Conservation (phyloP, 768 basidiomycete genomes). For the Leccinum truebloodii region DNA sequence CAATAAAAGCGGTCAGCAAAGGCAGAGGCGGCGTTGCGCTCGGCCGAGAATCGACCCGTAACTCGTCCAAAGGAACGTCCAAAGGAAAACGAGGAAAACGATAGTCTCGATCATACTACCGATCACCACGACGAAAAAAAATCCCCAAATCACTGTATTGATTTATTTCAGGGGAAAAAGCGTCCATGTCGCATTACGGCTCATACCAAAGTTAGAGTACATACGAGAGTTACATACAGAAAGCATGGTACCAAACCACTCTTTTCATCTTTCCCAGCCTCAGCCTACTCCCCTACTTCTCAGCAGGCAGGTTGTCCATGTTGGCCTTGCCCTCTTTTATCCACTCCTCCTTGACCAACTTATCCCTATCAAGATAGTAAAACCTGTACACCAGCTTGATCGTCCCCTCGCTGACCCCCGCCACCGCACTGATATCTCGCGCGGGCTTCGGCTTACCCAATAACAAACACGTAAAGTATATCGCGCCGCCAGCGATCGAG, state of each 20-base stretch:
- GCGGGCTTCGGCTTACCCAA: slow-evolving; percentile 74
- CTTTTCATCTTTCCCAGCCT: neutral
- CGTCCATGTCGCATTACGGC: slow-evolving; percentile 6
- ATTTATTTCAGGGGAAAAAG: neutral
- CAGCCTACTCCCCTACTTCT: slow-evolving; percentile 16
- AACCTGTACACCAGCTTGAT: slow-evolving; percentile 87
- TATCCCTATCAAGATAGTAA: slow-evolving; percentile 72
- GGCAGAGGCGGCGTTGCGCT: slow-evolving; percentile 60
- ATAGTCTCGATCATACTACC: neutral
- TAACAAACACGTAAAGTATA: slow-evolving; percentile 88
- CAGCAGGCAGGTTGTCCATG: slow-evolving; percentile 29
- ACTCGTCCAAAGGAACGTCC: too few species aligned
- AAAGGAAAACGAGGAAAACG: slow-evolving; percentile 30
- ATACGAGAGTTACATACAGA: slow-evolving; percentile 18
- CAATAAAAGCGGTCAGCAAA: slow-evolving; percentile 73
- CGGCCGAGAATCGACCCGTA: too few species aligned
- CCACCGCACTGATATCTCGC: slow-evolving; percentile 86
- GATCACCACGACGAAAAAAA: neutral
- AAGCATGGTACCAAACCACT: slow-evolving; percentile 16
- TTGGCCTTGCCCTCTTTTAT: slow-evolving; percentile 76
- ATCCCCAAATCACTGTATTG: neutral
- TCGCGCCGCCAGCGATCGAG: slow-evolving; percentile 97
- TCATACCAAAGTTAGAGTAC: slow-evolving; percentile 19
- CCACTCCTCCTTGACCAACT: slow-evolving; percentile 85
- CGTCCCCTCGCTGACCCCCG: slow-evolving; percentile 94